Base-by-base conservation (phyloP, 106 monocot genomes). In the Phalaenopsis aphrodite region DNA sequence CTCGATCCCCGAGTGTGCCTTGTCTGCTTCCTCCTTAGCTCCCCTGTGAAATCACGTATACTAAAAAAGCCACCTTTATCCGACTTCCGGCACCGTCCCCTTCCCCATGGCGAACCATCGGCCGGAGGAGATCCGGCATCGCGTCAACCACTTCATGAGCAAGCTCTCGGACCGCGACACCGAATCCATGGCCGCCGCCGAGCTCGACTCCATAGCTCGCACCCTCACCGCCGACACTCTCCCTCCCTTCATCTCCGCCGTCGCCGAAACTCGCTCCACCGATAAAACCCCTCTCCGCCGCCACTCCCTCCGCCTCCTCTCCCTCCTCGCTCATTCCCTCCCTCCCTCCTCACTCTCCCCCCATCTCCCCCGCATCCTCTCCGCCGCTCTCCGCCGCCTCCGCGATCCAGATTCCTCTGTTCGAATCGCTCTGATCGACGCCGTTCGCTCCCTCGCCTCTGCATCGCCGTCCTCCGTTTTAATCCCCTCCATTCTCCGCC, bases 121-220 rank as follows among this genome's bases (percentile, higher is more conserved):
- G 68, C 79, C 42, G 41, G 82, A 82, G 21, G 85, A 82, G 42
- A 55, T 92, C 67, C 84, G 84, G 84, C 87, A 88, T 71, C 83
- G 87, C 21, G 88, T 88, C 45, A 94, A 92, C 85, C 78, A 67
- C 14, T 94, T 82, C 85, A 79, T 98, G 79, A 81, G 15, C 80
- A 88, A 87, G 87, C 92, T 98, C 52, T 90, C 92, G 1, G 97
- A 98, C 85, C 90, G 94, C 0, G 97, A 98, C 83, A 98, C 97
- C 5, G 94, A 98, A 77, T 82, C 86, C 24, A 94, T 94, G 87
- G 94, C 94, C 3, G 87, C 84, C 37, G 68, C 87, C 5, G 94
- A 94, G 76, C 94, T 98, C n/a, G 97, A 98, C 5, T 81, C 94
- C 49, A 88, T 98, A 52, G 92, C 92, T n/a, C 76, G 77, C 3